Evolutionary conservation across 768 basidiomycete genomes (phyloP).

Genomic region (Chlorophyllum brunneum): DNA sequence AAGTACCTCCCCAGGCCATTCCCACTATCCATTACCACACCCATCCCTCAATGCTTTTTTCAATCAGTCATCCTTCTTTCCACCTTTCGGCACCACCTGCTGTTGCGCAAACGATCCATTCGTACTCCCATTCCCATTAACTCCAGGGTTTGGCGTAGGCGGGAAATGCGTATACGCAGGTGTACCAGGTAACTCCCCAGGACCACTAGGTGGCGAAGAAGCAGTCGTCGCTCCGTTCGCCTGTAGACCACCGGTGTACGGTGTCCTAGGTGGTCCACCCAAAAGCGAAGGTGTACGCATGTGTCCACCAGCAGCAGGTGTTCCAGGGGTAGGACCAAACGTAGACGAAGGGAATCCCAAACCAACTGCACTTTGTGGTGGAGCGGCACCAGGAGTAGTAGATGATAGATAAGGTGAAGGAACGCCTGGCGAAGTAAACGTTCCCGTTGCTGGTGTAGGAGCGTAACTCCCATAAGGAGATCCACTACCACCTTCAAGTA

Average conservation of each 20-base stretch:
- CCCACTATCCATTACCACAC: too few relatives aligned
- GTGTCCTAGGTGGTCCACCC: constrained; percentile 17
- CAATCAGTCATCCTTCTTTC: constrained; percentile 39
- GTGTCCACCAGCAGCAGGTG: constrained; percentile 14
- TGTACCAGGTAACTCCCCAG: constrained; percentile 25
- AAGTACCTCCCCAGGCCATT: too few relatives aligned
- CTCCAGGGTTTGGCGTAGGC: constrained; percentile 24
- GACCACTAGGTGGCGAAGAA: constrained; percentile 18
- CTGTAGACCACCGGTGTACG: constrained; percentile 14
- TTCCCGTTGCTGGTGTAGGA: constrained; percentile 28
- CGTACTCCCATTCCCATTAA: constrained; percentile 23
- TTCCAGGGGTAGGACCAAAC: constrained; percentile 13
- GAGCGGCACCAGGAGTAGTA: constrained; percentile 14
- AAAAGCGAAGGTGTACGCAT: constrained; percentile 17
- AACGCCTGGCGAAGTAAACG: constrained; percentile 18
- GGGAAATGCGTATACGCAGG: constrained; percentile 33
- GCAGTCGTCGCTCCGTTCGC: constrained; percentile 12
- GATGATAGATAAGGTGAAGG: constrained; percentile 27
- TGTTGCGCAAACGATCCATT: constrained; percentile 16
- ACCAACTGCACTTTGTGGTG: constrained; percentile 16
- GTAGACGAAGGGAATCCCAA: constrained; percentile 12
- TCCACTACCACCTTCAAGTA: constrained; percentile 44
- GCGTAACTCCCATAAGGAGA: constrained; percentile 33
- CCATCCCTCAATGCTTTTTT: too few relatives aligned
- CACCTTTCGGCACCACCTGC: constrained; percentile 18